Base-by-base conservation (phyloP, 2,329 filamentous ascomycete species). In the Trichoderma oligosporum region DNA sequence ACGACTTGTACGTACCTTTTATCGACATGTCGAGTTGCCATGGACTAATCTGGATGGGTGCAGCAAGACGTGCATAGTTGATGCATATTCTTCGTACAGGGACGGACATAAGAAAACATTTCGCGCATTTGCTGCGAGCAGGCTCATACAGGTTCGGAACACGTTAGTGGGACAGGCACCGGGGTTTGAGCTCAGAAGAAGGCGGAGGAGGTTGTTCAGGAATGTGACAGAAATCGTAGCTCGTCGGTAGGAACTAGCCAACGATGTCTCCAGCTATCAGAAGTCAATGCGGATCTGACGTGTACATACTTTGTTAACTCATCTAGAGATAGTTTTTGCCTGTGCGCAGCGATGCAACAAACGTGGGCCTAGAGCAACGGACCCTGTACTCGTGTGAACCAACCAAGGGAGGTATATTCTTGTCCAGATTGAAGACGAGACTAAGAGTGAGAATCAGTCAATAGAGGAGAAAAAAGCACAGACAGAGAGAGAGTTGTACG, bases 201-300 rank as follows among this genome's bases (percentile, higher is more conserved):
- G 33, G 20, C 12, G 14, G 22, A 16, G 16, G n/a, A n/a, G n/a
- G n/a, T n/a, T n/a, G n/a, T n/a, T n/a, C n/a, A n/a, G n/a, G n/a
- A n/a, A n/a, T n/a, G n/a, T n/a, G n/a, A 36, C 41, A 39, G 31
- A 39, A 18, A n/a, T 22, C 22, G 6, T 27, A n/a, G 33, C n/a
- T 27, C 51, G 29, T 38, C 39, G 29, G 12, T 31, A 29, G 4
- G 20, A 38, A 9, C 31, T 5, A 46, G 49, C 18, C 38, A 41
- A 12, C 24, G 31, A 38, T 46, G 51, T n/a, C 20, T 35, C 22
- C n/a, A 39, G 47, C 47, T 11, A 29, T 27, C 35, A 29, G 35
- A 45, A 16, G 51, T 38, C 45, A 25, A 46, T 38, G 51, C 51
- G 41, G 51, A 55, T 38, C 24, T 46, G 51, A 55, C 51, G 41